A percentile compares a stretch with the other conserved stretches of the same genome.
These are phyloP conservation scores for Penicillium sp. DNA, from an alignment of 2,329 filamentous ascomycete genomes.

Conservation along the genomic window DNA sequence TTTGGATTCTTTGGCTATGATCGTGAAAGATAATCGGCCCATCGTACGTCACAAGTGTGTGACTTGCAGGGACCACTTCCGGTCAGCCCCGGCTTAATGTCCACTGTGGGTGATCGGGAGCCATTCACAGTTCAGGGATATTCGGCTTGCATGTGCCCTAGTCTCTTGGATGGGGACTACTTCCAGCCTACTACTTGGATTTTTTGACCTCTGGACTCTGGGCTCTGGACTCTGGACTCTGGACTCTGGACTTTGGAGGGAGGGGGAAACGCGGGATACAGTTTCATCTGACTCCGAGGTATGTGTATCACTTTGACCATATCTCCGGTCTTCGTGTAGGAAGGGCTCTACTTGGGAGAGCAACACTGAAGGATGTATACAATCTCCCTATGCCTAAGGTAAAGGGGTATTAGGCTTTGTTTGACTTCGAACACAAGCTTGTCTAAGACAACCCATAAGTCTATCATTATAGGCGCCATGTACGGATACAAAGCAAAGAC, in stretches of 20 bases:
- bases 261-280: neutral
- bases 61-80: conserved; percentile 11
- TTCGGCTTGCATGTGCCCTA: conserved; percentile 1
- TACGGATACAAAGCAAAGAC: neutral
- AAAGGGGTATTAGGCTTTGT: too few species aligned
- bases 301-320: too few species aligned
- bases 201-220: too few species aligned
- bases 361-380: too few species aligned
- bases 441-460: too few species aligned
- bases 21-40: neutral
- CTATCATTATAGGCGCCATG: neutral
- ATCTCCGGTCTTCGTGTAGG: too few species aligned
- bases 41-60: conserved; percentile 11
- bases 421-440: too few species aligned
- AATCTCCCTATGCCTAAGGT: too few species aligned
- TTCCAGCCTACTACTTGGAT: too few species aligned
- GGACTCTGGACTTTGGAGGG: neutral
- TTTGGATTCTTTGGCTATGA: neutral
- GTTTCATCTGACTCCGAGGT: neutral
- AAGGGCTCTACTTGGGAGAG: too few species aligned
- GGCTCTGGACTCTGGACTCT: neutral
- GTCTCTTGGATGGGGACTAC: neutral
- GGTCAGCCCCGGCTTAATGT: conserved; percentile 12
- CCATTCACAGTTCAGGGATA: conserved; percentile 4
- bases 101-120: conserved; percentile 4